These are phyloP conservation scores for Colletotrichum gigasporum DNA, from an alignment of 2,329 filamentous ascomycete genomes.

Conservation along the genomic window DNA sequence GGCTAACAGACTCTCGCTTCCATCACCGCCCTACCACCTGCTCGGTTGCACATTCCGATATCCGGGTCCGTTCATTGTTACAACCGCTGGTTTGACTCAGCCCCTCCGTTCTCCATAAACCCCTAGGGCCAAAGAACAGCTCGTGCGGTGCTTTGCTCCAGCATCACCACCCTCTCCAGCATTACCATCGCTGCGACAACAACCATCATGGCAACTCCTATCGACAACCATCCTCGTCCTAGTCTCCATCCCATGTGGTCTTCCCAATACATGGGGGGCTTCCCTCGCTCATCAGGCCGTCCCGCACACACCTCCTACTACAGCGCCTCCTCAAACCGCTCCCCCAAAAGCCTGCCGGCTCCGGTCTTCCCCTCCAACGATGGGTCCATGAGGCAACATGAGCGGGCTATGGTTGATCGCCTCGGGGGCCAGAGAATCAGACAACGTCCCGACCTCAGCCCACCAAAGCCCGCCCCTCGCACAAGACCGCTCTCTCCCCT, in stretches of 20 bases:
- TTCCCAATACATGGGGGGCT: slow-evolving; percentile 38
- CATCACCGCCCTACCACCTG: slow-evolving; percentile 4
- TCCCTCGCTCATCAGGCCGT: slow-evolving; percentile 29
- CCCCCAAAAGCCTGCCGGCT: slow-evolving; percentile 43
- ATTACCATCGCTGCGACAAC: background rate
- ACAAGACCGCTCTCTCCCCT: slow-evolving; percentile 30
- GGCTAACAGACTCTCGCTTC: slow-evolving; percentile 12
- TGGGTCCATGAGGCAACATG: slow-evolving; percentile 45
- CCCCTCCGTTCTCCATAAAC: background rate
- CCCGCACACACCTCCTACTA: slow-evolving; percentile 34
- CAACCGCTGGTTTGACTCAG: background rate
- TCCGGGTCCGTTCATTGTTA: slow-evolving; percentile 1
- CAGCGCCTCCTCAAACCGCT: slow-evolving; percentile 37
- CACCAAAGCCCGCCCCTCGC: slow-evolving; percentile 14
- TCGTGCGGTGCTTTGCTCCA: background rate
- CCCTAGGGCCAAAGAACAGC: background rate
- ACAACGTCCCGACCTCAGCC: slow-evolving; percentile 26
- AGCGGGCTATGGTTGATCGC: slow-evolving; percentile 45
- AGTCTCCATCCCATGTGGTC: slow-evolving; percentile 45
- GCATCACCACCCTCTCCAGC: background rate
- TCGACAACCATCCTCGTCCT: slow-evolving; percentile 25
- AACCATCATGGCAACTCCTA: slow-evolving; percentile 28
- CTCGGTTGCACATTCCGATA: slow-evolving; percentile 20
- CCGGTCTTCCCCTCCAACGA: slow-evolving; percentile 46
- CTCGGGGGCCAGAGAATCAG: slow-evolving; percentile 41